Base-by-base conservation (phyloP, 192 early-diverging fungal species). In the Entrophospora sp. region DNA sequence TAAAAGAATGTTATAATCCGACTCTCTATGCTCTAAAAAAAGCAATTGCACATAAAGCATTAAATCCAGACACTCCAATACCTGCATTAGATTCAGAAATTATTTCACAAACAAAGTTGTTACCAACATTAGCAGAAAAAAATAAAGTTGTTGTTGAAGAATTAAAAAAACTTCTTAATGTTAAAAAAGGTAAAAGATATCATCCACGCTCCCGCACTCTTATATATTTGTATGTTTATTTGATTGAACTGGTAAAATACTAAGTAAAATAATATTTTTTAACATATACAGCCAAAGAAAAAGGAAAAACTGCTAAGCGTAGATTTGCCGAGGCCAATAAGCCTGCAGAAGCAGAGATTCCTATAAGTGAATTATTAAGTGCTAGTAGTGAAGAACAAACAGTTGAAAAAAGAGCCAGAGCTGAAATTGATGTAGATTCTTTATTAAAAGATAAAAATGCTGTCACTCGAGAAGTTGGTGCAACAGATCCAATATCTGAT, bases 1-100 rank as follows among this genome's bases (percentile, higher is more conserved):
- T 83, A 0, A 77, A 78, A 52, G 62, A 76, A 30, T 74, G 79
- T 4, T 89, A 78, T 63, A 90, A 90, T 55, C 89, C 89, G 7
- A 64, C 68, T 5, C 66, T 77, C 10, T 81, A 81, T 74, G 63
- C 83, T 18, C 67, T 87, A 0, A 82, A 75, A 45, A 76, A 85
- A 57, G 71, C 80, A 52, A 77, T 87, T 51, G 74, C 77, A 5
- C 68, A 77, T 43, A 75, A 86, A n/a, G 86, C 85, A 0, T 43
- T 89, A 14, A 71, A 87, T 61, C 81, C 78, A 12, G 68, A 67
- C 5, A 73, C 71, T 24, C 62, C 71, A 6, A 63, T 90, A 20
- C 83, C 84, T 3, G 79, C 77, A 1, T 38, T 80, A 5, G 72
- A 85, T 28, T 63, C 72, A 2, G 18, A 59, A 2, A 69, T 90